phyloP scores from a whole-genome alignment of 371 early-diverging fungal genomes.

The Chytridiales sp. region DNA sequence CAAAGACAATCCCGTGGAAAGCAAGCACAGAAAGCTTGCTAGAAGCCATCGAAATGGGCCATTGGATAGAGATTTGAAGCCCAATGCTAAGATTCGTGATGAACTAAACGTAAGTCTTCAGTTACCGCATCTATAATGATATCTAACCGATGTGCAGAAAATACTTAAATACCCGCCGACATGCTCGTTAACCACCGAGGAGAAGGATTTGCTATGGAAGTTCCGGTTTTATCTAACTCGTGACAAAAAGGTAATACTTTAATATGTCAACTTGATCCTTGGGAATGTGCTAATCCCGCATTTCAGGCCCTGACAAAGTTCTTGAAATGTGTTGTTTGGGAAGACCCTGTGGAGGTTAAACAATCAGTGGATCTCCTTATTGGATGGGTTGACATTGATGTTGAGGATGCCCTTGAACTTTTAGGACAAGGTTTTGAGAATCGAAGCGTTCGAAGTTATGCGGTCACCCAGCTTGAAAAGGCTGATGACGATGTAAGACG shows the following conservation, averaged over 20 bases:
- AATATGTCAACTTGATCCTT: not conserved
- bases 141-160: conserved; percentile 48
- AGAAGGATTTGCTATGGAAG: conserved; percentile 95
- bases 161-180: conserved; percentile 92
- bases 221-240: conserved; percentile 90
- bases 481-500: conserved; percentile 84
- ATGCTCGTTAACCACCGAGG: conserved; percentile 72
- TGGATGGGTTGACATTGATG: conserved; percentile 86
- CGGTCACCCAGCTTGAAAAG: conserved; percentile 81
- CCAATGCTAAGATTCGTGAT: conserved; percentile 90
- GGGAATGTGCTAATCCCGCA: not conserved
- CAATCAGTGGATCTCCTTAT: conserved; percentile 87
- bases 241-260: conserved; percentile 67
- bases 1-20: conserved; percentile 83
- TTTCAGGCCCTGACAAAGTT: conserved; percentile 90
- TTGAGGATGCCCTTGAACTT: conserved; percentile 93
- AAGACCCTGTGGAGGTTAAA: conserved; percentile 83
- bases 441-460: conserved; percentile 78
- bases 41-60: conserved; percentile 88
- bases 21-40: conserved; percentile 90
- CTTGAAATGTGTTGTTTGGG: conserved; percentile 92
- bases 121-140: not conserved
- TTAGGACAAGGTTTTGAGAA: conserved; percentile 87
- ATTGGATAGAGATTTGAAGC: conserved; percentile 90
- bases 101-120: conserved; percentile 72